Evolutionary conservation across 1,139 yeast species (phyloP).

Genomic region (Magnusiomyces paraingens): DNA sequence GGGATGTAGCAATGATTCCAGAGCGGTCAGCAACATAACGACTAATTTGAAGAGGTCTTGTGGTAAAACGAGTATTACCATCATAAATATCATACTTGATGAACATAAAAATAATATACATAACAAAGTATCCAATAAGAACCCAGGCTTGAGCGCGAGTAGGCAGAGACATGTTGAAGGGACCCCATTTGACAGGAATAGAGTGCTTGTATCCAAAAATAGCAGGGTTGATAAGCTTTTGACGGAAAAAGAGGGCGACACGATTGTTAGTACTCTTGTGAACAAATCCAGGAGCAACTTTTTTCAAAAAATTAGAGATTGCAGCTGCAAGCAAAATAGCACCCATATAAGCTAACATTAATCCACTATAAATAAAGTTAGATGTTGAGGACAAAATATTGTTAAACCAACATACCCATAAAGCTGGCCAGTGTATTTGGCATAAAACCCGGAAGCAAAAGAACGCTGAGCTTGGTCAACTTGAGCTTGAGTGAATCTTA

Average conservation of each 20-base stretch:
- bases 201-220: slow-evolving; percentile 11
- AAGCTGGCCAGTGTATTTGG: slow-evolving; percentile 1
- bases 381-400: too few species aligned
- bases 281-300: slow-evolving; percentile 7
- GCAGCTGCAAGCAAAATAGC: slow-evolving; percentile 20
- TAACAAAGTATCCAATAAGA: slow-evolving; percentile 40
- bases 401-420: neutral
- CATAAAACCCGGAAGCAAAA: neutral
- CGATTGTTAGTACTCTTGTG: slow-evolving; percentile 7
- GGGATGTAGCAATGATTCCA: slow-evolving; percentile 44
- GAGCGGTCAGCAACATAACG: slow-evolving; percentile 56
- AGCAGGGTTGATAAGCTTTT: slow-evolving; percentile 13
- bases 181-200: slow-evolving; percentile 6
- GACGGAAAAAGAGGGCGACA: slow-evolving; percentile 2
- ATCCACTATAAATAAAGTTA: slow-evolving; percentile 19
- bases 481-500: slow-evolving; percentile 2
- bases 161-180: slow-evolving; percentile 36
- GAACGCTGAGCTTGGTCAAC: neutral
- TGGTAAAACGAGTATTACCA: slow-evolving; percentile 34
- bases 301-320: slow-evolving; percentile 18
- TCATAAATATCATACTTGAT: slow-evolving; percentile 38
- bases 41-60: slow-evolving; percentile 37
- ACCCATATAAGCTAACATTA: slow-evolving; percentile 25
- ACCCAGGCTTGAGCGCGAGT: slow-evolving; percentile 51
- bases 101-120: slow-evolving; percentile 38